These are phyloP conservation scores for Amanita jacksonii DNA, from an alignment of 768 basidiomycete genomes.

Conservation along the genomic window DNA sequence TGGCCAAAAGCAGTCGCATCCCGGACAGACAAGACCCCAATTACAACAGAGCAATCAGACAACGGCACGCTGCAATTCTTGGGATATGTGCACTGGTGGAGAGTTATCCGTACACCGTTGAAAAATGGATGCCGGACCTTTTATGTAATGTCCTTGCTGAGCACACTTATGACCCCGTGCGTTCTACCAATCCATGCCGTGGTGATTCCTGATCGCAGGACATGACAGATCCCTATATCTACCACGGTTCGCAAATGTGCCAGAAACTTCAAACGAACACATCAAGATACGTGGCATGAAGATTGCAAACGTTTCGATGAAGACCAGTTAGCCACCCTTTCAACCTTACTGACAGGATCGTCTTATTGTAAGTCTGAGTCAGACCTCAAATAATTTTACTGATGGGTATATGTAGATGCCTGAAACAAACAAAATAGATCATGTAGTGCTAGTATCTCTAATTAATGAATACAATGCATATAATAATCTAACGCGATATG, in stretches of 20 bases:
- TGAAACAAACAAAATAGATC: conserved; percentile 7
- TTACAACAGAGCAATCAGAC: conserved; percentile 65
- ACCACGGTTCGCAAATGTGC: conserved; percentile 77
- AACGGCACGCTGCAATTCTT: conserved; percentile 84
- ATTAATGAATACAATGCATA: too few relatives aligned
- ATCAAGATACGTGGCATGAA: conserved; percentile 86
- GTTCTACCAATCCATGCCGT: conserved; percentile 13
- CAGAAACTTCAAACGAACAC: conserved; percentile 71
- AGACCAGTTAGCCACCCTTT: conserved; percentile 74
- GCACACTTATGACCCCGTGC: conserved; percentile 78
- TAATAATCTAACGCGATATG: too few relatives aligned
- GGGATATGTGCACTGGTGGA: conserved; percentile 92
- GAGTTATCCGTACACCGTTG: conserved; percentile 93
- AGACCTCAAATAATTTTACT: conserved; percentile 1
- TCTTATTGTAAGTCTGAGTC: conserved; percentile 54
- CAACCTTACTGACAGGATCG: conserved; percentile 78
- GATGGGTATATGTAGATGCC: conserved; percentile 18
- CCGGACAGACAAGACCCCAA: conserved; percentile 51
- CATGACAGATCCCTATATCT: conserved; percentile 63
- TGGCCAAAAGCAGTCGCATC: conserved; percentile 57
- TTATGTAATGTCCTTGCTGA: conserved; percentile 71
- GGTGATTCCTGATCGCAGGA: conserved; percentile 9
- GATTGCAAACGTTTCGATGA: conserved; percentile 81
- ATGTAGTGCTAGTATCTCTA: too few relatives aligned
- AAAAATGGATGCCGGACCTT: conserved; percentile 86